These are phyloP conservation scores for Verticillium longisporum DNA, from an alignment of 2,329 filamentous ascomycete genomes.

Conservation along the genomic window DNA sequence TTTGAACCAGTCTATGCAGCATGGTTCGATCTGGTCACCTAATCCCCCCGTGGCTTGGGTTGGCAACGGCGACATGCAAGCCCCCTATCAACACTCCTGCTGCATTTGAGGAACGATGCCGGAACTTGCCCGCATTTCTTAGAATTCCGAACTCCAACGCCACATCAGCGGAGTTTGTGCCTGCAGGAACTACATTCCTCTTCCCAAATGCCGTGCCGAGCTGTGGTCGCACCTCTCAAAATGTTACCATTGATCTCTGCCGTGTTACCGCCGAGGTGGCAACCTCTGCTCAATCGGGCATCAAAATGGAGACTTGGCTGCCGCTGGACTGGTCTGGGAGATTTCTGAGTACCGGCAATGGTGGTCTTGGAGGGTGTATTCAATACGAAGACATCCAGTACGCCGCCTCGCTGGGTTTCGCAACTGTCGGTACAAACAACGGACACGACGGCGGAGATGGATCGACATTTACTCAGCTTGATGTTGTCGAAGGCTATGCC, in stretches of 20 bases:
- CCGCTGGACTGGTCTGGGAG: slow-evolving; percentile 36
- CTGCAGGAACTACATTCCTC: slow-evolving; percentile 29
- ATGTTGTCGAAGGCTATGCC: slow-evolving; percentile 27
- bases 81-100: not conserved
- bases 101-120: slow-evolving; percentile 8
- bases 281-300: slow-evolving; percentile 32
- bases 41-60: not conserved
- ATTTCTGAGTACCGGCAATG: slow-evolving; percentile 41
- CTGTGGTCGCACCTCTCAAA: slow-evolving; percentile 20
- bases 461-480: slow-evolving; percentile 23
- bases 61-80: not conserved
- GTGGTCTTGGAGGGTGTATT: slow-evolving; percentile 38
- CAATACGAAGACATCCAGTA: slow-evolving; percentile 37
- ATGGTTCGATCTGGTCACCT: not conserved
- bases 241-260: slow-evolving; percentile 17
- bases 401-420: slow-evolving; percentile 31
- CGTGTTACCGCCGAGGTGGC: slow-evolving; percentile 21
- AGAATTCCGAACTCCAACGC: slow-evolving; percentile 19
- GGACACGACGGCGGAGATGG: slow-evolving; percentile 37
- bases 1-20: not conserved
- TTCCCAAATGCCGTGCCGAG: slow-evolving; percentile 28
- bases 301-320: slow-evolving; percentile 39
- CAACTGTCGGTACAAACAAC: slow-evolving; percentile 39
- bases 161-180: slow-evolving; percentile 15
- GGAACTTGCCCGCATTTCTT: slow-evolving; percentile 19